phyloP scores from a whole-genome alignment of 345 rosid genomes.

The Sisymbrium altissimum region DNA sequence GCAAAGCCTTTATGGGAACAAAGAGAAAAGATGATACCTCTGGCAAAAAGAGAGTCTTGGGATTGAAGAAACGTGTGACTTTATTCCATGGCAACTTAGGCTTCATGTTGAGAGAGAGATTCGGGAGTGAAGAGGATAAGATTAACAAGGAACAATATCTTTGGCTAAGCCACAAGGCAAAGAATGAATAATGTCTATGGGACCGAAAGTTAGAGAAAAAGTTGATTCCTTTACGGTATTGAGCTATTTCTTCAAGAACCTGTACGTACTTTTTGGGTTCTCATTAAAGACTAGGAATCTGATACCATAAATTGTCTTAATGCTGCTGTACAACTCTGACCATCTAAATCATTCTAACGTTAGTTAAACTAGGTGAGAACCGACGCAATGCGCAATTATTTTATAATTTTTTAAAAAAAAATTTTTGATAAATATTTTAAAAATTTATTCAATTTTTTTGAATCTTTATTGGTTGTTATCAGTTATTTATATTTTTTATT shows the following conservation, averaged over 20 bases:
- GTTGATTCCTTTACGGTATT: not conserved
- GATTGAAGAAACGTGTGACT: conserved; percentile 14
- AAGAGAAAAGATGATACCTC: conserved; percentile 9
- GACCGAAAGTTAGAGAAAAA: conserved; percentile 13
- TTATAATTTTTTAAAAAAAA: too few species aligned
- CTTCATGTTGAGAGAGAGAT: conserved; percentile 9
- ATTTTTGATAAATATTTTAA: too few species aligned
- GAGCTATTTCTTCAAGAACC: not conserved
- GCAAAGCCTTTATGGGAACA: not conserved
- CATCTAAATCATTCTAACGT: not conserved
- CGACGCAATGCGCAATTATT: too few species aligned
- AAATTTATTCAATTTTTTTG: too few species aligned
- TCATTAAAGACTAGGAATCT: not conserved
- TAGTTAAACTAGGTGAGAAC: too few species aligned
- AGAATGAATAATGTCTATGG: not conserved
- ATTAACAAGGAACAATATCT: conserved; percentile 13
- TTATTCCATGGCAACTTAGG: conserved; percentile 24
- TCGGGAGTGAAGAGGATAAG: conserved; percentile 14
- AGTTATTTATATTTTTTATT: too few species aligned
- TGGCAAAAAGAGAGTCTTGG: not conserved
- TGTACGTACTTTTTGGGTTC: not conserved
- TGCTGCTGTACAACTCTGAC: not conserved
- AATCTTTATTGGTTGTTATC: too few species aligned
- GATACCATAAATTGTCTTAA: not conserved
- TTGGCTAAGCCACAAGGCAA: not conserved